These are phyloP conservation scores for Fraxinus sp. DNA, from an alignment of 305 asterid species.

Conservation along the genomic window DNA sequence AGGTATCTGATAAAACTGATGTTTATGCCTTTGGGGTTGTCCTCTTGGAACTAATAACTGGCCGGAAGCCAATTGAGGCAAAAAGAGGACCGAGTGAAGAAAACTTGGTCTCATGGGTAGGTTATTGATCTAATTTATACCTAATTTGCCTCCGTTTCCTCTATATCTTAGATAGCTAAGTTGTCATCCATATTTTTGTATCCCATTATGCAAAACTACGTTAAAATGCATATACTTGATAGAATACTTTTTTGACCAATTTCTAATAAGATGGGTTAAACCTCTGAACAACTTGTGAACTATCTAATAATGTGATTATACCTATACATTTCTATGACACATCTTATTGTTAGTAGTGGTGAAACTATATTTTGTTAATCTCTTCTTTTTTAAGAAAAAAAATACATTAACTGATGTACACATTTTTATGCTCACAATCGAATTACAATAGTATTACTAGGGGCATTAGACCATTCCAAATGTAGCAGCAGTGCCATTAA, in stretches of 20 bases:
- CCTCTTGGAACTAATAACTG: constrained; percentile 75
- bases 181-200: background rate
- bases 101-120: constrained; percentile 75
- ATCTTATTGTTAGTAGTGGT: background rate
- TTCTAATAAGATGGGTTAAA: background rate
- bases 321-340: background rate
- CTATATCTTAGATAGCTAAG: background rate
- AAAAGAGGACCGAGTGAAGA: constrained; percentile 81
- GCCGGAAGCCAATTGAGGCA: constrained; percentile 78
- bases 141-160: background rate
- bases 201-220: background rate
- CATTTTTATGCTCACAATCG: background rate
- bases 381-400: background rate
- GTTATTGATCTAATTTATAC: constrained; percentile 28
- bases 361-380: background rate
- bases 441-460: background rate
- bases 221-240: background rate
- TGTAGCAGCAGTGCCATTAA: background rate
- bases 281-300: background rate
- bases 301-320: background rate
- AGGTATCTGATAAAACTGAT: constrained; percentile 85
- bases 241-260: background rate
- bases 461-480: background rate
- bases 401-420: background rate
- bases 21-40: constrained; percentile 84